A percentile compares a stretch with the other conserved stretches of the same genome.
Conservation (phyloP, 495 filamentous ascomycete species). For the Talaromyces stipitatus region DNA sequence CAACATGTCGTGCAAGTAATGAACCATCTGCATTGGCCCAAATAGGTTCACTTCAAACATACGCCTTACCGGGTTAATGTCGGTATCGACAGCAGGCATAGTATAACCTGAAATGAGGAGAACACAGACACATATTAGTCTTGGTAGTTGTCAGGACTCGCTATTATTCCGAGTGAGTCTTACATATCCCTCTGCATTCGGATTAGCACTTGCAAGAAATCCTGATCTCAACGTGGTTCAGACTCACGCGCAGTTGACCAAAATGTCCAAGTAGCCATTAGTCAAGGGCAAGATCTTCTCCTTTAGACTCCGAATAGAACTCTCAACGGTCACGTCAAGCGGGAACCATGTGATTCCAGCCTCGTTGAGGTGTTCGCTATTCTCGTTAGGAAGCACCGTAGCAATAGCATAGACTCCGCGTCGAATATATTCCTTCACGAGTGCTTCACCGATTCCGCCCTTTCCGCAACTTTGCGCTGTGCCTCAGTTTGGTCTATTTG, state of each 20-base stretch:
- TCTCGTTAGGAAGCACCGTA: background rate
- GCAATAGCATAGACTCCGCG: too few relatives aligned
- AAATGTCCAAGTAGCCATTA: background rate
- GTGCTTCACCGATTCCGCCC: too few relatives aligned
- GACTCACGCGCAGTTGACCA: background rate
- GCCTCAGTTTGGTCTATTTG: too few relatives aligned
- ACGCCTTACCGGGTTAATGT: conserved; percentile 12
- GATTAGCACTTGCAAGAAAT: too few relatives aligned
- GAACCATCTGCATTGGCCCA: conserved; percentile 27
- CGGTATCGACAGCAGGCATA: conserved; percentile 23
- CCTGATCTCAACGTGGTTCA: background rate
- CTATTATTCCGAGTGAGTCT: background rate
- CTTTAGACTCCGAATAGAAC: background rate
- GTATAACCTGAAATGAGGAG: conserved; percentile 13
- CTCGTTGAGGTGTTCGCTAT: background rate
- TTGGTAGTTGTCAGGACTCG: too few relatives aligned
- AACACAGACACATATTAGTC: too few relatives aligned
- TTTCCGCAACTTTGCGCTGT: too few relatives aligned
- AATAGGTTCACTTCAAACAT: conserved; percentile 30
- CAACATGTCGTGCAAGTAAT: conserved; percentile 19
- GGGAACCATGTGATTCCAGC: background rate
- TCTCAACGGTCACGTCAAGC: background rate
- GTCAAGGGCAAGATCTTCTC: background rate
- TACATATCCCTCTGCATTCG: background rate
- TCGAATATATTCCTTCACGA: too few relatives aligned